Conservation (phyloP, 768 basidiomycete species). For the Pisolithus tinctorius region DNA sequence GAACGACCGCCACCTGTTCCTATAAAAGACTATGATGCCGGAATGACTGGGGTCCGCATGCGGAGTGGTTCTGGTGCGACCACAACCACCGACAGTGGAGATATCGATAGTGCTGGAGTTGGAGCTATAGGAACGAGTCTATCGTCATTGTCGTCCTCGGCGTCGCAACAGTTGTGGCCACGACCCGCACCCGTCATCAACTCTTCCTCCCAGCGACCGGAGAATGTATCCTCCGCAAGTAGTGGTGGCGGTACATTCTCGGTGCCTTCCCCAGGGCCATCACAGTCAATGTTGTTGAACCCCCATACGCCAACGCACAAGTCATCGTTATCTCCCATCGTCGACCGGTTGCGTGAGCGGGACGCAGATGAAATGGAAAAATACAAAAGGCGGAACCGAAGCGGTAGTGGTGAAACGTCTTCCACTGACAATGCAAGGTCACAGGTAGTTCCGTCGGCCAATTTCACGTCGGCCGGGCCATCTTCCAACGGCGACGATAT, state of each 20-base stretch:
- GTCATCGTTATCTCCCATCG: slow-evolving; percentile 67
- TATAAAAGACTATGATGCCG: slow-evolving; percentile 30
- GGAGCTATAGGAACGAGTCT: slow-evolving; percentile 38
- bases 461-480: slow-evolving; percentile 41
- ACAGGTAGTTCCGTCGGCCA: slow-evolving; percentile 40
- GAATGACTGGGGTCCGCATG: slow-evolving; percentile 44
- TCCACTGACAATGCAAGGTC: slow-evolving; percentile 68
- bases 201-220: slow-evolving; percentile 19
- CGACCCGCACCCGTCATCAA: slow-evolving; percentile 13
- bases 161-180: slow-evolving; percentile 43
- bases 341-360: slow-evolving; percentile 71
- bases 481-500: slow-evolving; percentile 53
- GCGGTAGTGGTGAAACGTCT: slow-evolving; percentile 68
- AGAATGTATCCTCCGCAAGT: slow-evolving; percentile 24
- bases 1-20: slow-evolving; percentile 42
- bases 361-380: slow-evolving; percentile 88
- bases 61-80: slow-evolving; percentile 80
- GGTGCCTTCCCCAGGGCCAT: slow-evolving; percentile 28
- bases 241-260: slow-evolving; percentile 35
- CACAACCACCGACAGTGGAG: slow-evolving; percentile 67
- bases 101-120: slow-evolving; percentile 41
- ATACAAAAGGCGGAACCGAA: slow-evolving; percentile 75
- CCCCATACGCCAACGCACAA: slow-evolving; percentile 29
- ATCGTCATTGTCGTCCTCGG: slow-evolving; percentile 58
- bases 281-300: slow-evolving; percentile 31